A percentile compares a stretch with the other conserved stretches of the same genome.
Evolutionary conservation across 164 flowering plant species (phyloP).

Genomic region (Buxus sempervirens): DNA sequence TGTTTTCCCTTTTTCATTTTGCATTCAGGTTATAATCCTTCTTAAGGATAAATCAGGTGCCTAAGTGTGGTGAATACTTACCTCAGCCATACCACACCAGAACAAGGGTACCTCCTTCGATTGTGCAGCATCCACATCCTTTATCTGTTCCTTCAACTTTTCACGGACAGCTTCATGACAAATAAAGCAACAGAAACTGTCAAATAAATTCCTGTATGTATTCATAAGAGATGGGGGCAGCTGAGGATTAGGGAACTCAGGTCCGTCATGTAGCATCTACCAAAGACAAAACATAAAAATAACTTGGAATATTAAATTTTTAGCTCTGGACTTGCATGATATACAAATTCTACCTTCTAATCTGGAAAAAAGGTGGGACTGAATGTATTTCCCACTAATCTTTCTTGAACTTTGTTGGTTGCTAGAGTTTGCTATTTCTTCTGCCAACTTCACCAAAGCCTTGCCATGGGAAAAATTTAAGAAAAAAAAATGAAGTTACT

Average conservation of each 20-base stretch:
- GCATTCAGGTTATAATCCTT: no score
- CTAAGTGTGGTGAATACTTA: constrained; percentile 17
- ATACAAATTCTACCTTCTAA: constrained; percentile 52
- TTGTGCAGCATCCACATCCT: constrained; percentile 67
- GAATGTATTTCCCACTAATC: constrained; percentile 85
- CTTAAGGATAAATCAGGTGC: not conserved
- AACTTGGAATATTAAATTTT: not conserved
- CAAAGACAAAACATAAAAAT: no score
- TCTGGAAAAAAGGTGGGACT: constrained; percentile 74
- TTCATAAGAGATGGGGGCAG: no score
- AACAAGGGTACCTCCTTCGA: constrained; percentile 64
- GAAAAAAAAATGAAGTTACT: not conserved
- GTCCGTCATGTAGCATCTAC: no score
- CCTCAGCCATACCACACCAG: constrained; percentile 97
- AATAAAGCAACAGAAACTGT: not conserved
- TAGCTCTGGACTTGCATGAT: not conserved
- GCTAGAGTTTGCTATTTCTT: constrained; percentile 64
- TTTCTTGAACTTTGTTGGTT: constrained; percentile 65
- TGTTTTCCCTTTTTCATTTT: no score
- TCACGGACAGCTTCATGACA: constrained; percentile 46
- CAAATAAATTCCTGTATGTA: no score
- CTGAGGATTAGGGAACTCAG: no score
- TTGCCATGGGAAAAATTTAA: constrained; percentile 22
- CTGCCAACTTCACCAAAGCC: constrained; percentile 68
- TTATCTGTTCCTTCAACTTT: constrained; percentile 63